These are phyloP conservation scores for Phytophthora cryptogea DNA, from an alignment of 352 stramenopile species.

Conservation along the genomic window DNA sequence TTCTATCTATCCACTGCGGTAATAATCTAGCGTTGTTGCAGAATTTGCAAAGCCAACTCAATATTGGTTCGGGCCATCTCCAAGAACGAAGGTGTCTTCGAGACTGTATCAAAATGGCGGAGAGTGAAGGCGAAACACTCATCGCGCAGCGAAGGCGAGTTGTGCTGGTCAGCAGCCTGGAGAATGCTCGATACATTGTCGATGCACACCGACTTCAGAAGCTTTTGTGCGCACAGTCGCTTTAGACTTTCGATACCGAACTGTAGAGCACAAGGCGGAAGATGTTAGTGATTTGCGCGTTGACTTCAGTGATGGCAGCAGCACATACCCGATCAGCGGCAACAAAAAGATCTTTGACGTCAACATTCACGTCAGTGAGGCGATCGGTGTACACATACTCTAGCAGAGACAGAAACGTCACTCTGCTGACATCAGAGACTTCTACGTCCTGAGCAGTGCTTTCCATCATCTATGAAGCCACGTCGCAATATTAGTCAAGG, in stretches of 20 bases:
- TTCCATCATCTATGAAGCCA: constrained; percentile 84
- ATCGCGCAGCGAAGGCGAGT: constrained; percentile 88
- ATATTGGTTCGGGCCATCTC: constrained; percentile 98
- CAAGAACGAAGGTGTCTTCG: constrained; percentile 95
- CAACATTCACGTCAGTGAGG: constrained; percentile 84
- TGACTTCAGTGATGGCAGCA: background rate
- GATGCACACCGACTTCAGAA: constrained; percentile 93
- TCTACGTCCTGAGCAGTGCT: constrained; percentile 86
- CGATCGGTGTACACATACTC: constrained; percentile 97
- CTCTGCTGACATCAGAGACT: constrained; percentile 89
- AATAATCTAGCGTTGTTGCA: constrained; percentile 73
- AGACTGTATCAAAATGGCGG: constrained; percentile 97
- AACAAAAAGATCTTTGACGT: constrained; percentile 94
- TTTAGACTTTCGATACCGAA: constrained; percentile 88
- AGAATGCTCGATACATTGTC: constrained; percentile 97
- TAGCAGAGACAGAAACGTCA: constrained; percentile 94
- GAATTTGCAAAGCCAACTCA: constrained; percentile 97
- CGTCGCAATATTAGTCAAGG: background rate
- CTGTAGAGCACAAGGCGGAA: constrained; percentile 27
- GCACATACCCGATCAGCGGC: constrained; percentile 76
- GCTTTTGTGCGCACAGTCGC: constrained; percentile 93
- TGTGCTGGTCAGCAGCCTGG: constrained; percentile 95
- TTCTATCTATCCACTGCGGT: constrained; percentile 1
- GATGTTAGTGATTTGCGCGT: background rate
- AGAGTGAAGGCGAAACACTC: constrained; percentile 97